Base-by-base conservation (phyloP, 495 filamentous ascomycete species). In the Neurospora sp. region DNA sequence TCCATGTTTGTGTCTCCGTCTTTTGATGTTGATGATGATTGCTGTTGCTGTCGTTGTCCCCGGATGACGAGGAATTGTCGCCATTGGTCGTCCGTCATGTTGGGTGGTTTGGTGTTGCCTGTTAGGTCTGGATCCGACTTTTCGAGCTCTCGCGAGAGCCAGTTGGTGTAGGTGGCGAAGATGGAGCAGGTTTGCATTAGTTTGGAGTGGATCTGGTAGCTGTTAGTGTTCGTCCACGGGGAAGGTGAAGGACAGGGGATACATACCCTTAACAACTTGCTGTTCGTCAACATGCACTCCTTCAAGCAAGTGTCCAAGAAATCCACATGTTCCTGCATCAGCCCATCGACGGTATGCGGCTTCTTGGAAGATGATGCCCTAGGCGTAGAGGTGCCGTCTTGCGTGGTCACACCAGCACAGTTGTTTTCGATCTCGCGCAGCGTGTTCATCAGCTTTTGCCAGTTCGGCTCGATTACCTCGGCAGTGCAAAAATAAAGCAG, bases 241-340 rank as follows among this genome's bases (percentile, higher is more conserved):
- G n/a, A n/a, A n/a, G n/a, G n/a, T n/a, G n/a, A n/a, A n/a, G n/a
- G n/a, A n/a, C n/a, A n/a, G n/a, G n/a, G n/a, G n/a, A n/a, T n/a
- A 68, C 87, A 69, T 87, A 98, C 96, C 84, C 93, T 90, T 22
- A 99, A 84, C 9, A 99, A 83, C 81, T 97, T 97, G 70, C 92
- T 91, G 79, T 99, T 97, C 12, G 96, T 98, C 41, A 99, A 87
- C 95, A 98, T 98, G 85, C 96, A 98, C 83, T 98, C 96, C 83
- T 98, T 98, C 71, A 99, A 84, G 81, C 96, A 99, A 14, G 95
- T 98, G 77, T 98, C 96, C 71, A 99, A 81, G 80, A 98, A 98
- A 82, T 98, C 96, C 40, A 99, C 94, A 85, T 99, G 96, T 80
- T 98, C 95, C 81, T 98, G 94, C 96, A 99, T 99, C 77, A 99